Conservation (phyloP, 345 rosid species). For the rapeseed (Brassica napus) region DNA sequence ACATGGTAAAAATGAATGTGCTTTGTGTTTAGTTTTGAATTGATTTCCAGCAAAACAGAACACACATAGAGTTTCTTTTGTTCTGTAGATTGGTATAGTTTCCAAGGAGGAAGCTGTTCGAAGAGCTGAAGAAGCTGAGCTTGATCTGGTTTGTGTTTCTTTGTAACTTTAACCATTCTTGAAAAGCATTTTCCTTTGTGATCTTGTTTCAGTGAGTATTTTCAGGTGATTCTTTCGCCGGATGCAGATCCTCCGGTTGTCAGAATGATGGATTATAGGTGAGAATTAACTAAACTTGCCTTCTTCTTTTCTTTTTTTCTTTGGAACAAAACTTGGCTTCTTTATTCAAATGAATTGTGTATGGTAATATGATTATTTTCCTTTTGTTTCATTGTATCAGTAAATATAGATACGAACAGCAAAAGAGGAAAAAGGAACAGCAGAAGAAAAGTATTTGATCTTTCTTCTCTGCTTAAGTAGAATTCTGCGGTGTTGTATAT, state of each 20-base stretch:
- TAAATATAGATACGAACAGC: slow-evolving; percentile 79
- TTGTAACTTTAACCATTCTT: not conserved
- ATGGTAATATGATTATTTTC: slow-evolving; percentile 4
- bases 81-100: slow-evolving; percentile 65
- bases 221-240: slow-evolving; percentile 85
- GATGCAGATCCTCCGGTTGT: slow-evolving; percentile 95
- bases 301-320: not conserved
- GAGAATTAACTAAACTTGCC: not conserved
- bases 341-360: not conserved
- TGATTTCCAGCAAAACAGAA: slow-evolving; percentile 18
- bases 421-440: slow-evolving; percentile 79
- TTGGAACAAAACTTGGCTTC: too few relatives aligned
- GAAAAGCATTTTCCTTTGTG: not conserved
- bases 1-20: slow-evolving; percentile 59
- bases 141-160: slow-evolving; percentile 69
- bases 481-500: not conserved
- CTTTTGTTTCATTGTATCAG: slow-evolving; percentile 44
- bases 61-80: slow-evolving; percentile 30
- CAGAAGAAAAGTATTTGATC: slow-evolving; percentile 75
- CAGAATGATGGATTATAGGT: slow-evolving; percentile 92
- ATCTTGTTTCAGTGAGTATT: not conserved
- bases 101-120: slow-evolving; percentile 67
- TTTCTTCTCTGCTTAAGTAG: slow-evolving; percentile 31
- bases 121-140: slow-evolving; percentile 83
- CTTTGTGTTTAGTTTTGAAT: not conserved